Evolutionary conservation across 2,329 filamentous ascomycete genomes (phyloP), one percentile per base, ranked within the genome.

Genomic region (Aspergillus sp.): DNA sequence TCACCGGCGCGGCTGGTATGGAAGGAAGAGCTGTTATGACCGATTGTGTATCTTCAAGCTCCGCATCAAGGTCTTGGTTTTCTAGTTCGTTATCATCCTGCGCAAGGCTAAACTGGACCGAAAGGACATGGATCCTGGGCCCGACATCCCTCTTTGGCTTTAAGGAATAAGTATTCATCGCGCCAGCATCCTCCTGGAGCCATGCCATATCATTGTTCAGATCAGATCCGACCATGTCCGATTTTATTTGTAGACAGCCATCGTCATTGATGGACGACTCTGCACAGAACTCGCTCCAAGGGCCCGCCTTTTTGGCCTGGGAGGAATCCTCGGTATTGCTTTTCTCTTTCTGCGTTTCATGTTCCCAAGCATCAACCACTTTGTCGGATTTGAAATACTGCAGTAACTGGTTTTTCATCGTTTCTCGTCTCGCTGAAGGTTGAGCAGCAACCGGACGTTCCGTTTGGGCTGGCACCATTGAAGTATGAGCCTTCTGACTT

Each of bases 321-420:
- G 32, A 64, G 13, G 61, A 47, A 8, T 59, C 54, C 1, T 60
- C 60, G 17, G 59, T 64, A 27, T 59, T 11, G 17, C 50, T 67
- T 19, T 61, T 65, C n/a, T 69, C 63, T 32, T 64, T 70, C 19
- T 65, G 65, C 21, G 65, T 60, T 10, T 68, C 63, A 36, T 38
- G 67, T 25, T 74, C 72, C 71, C 71, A 74, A 8, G 68, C 64
- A 8, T 75, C 73, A 13, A 70, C 57, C 15, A 74, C 73, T n/a
- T 67, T 69, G 54, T 74, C 73, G 2, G 71, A 72, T 42, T 70
- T 73, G n/a, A 75, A 64, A 57, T 70, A 73, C 13, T 73, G 71
- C 36, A 68, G 64, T 15, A 75, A 64, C 60, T 75, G 73, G 10
- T 68, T 63, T 58, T 71, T 73, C 68, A 75, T 69, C 5, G 64